phyloP scores from a whole-genome alignment of 345 rosid species.

The Eucalyptus cloeziana region DNA sequence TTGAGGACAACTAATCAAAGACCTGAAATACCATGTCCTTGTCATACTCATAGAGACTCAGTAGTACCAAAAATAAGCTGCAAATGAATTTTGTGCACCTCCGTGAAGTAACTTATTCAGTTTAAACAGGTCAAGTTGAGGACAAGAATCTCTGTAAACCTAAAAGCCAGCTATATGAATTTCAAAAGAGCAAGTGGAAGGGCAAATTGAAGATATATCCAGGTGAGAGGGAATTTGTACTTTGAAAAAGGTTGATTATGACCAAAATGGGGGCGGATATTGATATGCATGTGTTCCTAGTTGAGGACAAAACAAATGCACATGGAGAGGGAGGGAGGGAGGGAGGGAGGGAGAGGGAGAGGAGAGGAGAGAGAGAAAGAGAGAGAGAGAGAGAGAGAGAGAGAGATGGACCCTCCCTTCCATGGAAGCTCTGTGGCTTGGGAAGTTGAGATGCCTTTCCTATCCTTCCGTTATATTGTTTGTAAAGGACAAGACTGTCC shows the following conservation, averaged over 20 bases:
- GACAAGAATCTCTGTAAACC: background rate
- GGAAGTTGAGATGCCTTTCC: constrained; percentile 3
- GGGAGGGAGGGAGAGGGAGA: background rate
- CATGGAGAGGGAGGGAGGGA: background rate
- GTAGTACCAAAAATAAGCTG: background rate
- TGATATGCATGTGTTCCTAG: constrained; percentile 26
- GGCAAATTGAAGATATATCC: background rate
- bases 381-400: background rate
- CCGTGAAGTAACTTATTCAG: background rate
- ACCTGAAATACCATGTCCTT: background rate
- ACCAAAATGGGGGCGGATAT: background rate
- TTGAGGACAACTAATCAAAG: background rate
- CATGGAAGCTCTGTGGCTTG: background rate
- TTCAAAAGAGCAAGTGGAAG: background rate
- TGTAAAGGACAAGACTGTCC: constrained; percentile 49
- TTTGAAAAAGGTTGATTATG: background rate
- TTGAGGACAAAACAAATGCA: constrained; percentile 41
- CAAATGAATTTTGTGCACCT: background rate
- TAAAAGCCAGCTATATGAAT: background rate
- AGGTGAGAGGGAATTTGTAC: background rate
- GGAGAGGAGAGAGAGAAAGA: background rate
- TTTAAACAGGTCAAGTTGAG: background rate
- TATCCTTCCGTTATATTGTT: constrained; percentile 1
- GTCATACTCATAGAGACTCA: background rate
- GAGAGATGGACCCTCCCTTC: background rate